Percentiles rank a stretch among this genome's conserved stretches.
Conservation (phyloP, 2,329 filamentous ascomycete species). For the Fusarium brachygibbosum region DNA sequence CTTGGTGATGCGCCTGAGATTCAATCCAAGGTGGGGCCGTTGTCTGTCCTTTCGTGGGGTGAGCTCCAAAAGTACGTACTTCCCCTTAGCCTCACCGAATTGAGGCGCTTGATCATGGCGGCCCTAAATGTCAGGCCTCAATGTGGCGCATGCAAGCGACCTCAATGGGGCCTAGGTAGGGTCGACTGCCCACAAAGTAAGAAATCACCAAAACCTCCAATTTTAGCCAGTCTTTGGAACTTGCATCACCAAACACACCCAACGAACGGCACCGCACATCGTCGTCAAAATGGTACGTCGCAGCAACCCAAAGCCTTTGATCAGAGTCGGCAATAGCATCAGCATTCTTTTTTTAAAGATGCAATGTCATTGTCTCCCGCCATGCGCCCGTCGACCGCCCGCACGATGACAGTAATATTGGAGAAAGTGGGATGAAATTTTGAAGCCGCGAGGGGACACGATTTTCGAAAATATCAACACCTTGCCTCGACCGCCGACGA, state of each 20-base stretch:
- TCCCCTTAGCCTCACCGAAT: constrained; percentile 37
- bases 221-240: constrained; percentile 55
- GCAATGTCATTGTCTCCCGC: constrained; percentile 28
- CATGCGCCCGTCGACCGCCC: constrained; percentile 46
- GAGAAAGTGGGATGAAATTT: constrained; percentile 49
- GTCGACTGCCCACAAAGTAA: constrained; percentile 58
- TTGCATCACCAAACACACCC: constrained; percentile 60
- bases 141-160: constrained; percentile 47
- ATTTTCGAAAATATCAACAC: constrained; percentile 40
- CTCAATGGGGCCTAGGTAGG: constrained; percentile 51
- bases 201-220: constrained; percentile 61
- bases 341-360: constrained; percentile 11
- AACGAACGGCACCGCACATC: constrained; percentile 59
- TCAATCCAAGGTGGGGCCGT: constrained; percentile 47
- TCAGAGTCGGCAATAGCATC: constrained; percentile 22
- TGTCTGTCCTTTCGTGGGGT: constrained; percentile 47
- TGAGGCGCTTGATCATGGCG: constrained; percentile 42
- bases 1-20: constrained; percentile 50
- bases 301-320: constrained; percentile 38
- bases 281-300: constrained; percentile 65
- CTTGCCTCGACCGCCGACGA: constrained; percentile 37
- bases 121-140: constrained; percentile 46
- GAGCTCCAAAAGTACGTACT: constrained; percentile 39
- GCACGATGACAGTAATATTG: constrained; percentile 52
- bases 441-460: constrained; percentile 36